Evolutionary conservation across 176 grass and related monocot species (phyloP).

Genomic region (Aegilops tauschii): DNA sequence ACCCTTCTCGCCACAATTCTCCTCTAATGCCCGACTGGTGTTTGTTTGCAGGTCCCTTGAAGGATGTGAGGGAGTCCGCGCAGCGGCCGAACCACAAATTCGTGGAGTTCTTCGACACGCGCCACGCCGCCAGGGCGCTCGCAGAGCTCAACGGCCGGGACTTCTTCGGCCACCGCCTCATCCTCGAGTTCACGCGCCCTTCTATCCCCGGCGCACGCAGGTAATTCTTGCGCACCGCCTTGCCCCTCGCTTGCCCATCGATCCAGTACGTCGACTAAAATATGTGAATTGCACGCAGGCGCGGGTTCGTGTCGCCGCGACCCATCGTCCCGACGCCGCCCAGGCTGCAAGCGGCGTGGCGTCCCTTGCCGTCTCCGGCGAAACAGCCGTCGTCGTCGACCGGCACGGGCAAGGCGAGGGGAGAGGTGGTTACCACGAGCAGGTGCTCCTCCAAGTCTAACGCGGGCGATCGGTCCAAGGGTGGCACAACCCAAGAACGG

Average conservation of each 20-base stretch:
- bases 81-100: slow-evolving; percentile 63
- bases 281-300: slow-evolving; percentile 42
- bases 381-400: slow-evolving; percentile 12
- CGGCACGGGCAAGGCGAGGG: slow-evolving; percentile 7
- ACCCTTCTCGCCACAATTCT: slow-evolving; percentile 11
- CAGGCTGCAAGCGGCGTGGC: slow-evolving; percentile 51
- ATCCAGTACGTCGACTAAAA: slow-evolving; percentile 3
- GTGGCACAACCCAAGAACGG: slow-evolving; percentile 22
- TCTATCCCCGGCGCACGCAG: slow-evolving; percentile 35
- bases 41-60: slow-evolving; percentile 62
- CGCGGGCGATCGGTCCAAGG: slow-evolving; percentile 14
- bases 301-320: slow-evolving; percentile 30
- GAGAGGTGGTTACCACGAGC: slow-evolving; percentile 42
- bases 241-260: background rate
- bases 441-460: slow-evolving; percentile 22
- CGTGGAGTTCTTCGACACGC: slow-evolving; percentile 93
- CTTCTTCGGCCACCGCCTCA: slow-evolving; percentile 62
- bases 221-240: slow-evolving; percentile 10
- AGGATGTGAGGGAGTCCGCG: slow-evolving; percentile 82
- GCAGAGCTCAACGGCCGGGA: slow-evolving; percentile 74
- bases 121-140: slow-evolving; percentile 63
- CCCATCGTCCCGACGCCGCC: slow-evolving; percentile 50
- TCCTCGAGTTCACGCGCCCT: slow-evolving; percentile 70
- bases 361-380: background rate
- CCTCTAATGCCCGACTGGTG: slow-evolving; percentile 20